Conservation (phyloP, 257 asterid species). For the Thymus mandschuricus region DNA sequence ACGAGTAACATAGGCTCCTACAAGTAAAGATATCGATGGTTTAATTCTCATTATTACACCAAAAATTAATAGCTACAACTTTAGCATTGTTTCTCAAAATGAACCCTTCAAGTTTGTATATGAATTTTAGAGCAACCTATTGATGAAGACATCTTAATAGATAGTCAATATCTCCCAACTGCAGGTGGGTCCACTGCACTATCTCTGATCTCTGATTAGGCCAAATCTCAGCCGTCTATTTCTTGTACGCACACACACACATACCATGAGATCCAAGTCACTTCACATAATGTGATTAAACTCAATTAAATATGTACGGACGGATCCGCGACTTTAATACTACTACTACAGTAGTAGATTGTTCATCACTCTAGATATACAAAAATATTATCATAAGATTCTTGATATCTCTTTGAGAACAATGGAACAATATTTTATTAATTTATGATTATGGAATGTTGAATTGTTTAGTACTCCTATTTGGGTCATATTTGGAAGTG, state of each 20-base stretch:
- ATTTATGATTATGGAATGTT: background rate
- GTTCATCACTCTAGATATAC: background rate
- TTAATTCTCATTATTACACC: too few relatives aligned
- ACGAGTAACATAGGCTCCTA: too few relatives aligned
- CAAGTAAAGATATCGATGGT: too few relatives aligned
- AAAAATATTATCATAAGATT: slow-evolving; percentile 25
- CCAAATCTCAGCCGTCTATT: slow-evolving; percentile 28
- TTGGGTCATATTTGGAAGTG: background rate
- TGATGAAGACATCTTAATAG: slow-evolving; percentile 34
- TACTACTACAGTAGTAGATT: background rate
- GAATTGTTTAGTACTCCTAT: background rate
- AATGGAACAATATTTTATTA: slow-evolving; percentile 3
- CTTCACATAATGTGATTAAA: background rate
- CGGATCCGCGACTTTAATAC: slow-evolving; percentile 26
- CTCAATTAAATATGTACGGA: slow-evolving; percentile 26
- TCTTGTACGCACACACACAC: background rate
- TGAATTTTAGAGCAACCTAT: slow-evolving; percentile 29
- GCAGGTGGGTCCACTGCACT: slow-evolving; percentile 35
- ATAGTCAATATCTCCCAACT: slow-evolving; percentile 44
- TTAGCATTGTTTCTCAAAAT: too few relatives aligned
- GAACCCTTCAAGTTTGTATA: too few relatives aligned
- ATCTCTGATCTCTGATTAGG: slow-evolving; percentile 12
- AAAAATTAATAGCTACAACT: too few relatives aligned
- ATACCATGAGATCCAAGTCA: slow-evolving; percentile 20
- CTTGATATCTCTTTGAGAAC: slow-evolving; percentile 29